Conservation (phyloP, 176 grass and related monocot species). For the Oryza glumipatula region DNA sequence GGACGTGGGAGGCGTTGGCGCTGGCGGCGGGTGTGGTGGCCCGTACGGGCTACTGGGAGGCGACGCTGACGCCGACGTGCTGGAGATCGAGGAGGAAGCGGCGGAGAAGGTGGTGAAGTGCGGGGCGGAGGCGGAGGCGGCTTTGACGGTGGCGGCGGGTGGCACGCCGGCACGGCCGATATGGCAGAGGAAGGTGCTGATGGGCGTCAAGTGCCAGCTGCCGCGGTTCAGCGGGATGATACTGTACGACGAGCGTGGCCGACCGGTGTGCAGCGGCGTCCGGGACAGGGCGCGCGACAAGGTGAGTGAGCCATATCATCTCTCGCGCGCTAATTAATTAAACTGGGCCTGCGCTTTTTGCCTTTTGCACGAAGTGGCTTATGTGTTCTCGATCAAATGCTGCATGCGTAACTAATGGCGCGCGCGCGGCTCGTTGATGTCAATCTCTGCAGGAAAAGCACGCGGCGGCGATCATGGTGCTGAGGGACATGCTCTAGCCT, state of each 20-base stretch:
- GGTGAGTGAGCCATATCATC: slow-evolving; percentile 1
- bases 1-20: neutral
- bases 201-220: slow-evolving; percentile 52
- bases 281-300: slow-evolving; percentile 41
- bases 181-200: slow-evolving; percentile 54
- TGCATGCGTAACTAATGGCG: too few species aligned
- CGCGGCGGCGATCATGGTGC: slow-evolving; percentile 31
- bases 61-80: neutral
- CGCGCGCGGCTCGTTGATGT: neutral
- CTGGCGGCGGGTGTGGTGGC: neutral
- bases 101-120: neutral
- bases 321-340: neutral
- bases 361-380: too few species aligned
- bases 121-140: neutral
- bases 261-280: slow-evolving; percentile 41
- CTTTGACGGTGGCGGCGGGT: neutral
- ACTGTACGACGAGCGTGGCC: slow-evolving; percentile 52
- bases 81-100: neutral
- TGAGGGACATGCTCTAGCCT: slow-evolving; percentile 43
- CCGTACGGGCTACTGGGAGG: neutral
- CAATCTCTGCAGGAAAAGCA: slow-evolving; percentile 50
- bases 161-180: slow-evolving; percentile 47
- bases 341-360: too few species aligned
- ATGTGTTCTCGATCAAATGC: neutral
- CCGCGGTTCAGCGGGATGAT: slow-evolving; percentile 57